These are phyloP conservation scores for Arthrocladium fulminans DNA, from an alignment of 2,329 filamentous ascomycete species.

Conservation along the genomic window DNA sequence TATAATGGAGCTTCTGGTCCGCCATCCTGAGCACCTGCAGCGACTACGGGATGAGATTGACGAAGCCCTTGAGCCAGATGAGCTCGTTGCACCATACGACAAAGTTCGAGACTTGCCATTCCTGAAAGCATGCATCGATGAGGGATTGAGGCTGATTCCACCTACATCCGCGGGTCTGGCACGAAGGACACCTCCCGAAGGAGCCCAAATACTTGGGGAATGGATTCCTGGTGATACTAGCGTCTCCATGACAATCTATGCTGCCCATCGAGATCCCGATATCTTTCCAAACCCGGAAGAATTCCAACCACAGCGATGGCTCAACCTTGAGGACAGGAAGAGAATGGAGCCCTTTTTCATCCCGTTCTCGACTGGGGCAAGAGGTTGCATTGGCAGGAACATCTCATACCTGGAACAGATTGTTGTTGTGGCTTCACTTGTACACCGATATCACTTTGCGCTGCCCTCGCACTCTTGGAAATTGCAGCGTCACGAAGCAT, in stretches of 20 bases:
- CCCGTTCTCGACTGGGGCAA: slow-evolving; percentile 33
- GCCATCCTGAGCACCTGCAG: slow-evolving; percentile 31
- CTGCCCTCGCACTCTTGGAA: too few species aligned
- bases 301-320: slow-evolving; percentile 27
- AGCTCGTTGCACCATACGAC: slow-evolving; percentile 41
- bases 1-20: slow-evolving; percentile 44
- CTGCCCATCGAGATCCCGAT: slow-evolving; percentile 32
- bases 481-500: too few species aligned
- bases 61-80: slow-evolving; percentile 33
- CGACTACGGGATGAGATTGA: slow-evolving; percentile 35
- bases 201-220: slow-evolving; percentile 36
- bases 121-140: slow-evolving; percentile 45
- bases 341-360: slow-evolving; percentile 15
- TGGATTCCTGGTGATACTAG: slow-evolving; percentile 38
- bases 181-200: slow-evolving; percentile 39
- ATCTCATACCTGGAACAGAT: slow-evolving; percentile 41
- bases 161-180: slow-evolving; percentile 38
- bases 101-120: slow-evolving; percentile 45
- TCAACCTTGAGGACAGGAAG: slow-evolving; percentile 14
- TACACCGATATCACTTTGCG: slow-evolving; percentile 38
- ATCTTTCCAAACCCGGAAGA: slow-evolving; percentile 32
- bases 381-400: slow-evolving; percentile 36
- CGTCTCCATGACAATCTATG: slow-evolving; percentile 37
- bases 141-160: slow-evolving; percentile 39
- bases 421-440: slow-evolving; percentile 35